Conservation (phyloP, 2,329 filamentous ascomycete species). For the Pseudophaeomoniella oleicola region DNA sequence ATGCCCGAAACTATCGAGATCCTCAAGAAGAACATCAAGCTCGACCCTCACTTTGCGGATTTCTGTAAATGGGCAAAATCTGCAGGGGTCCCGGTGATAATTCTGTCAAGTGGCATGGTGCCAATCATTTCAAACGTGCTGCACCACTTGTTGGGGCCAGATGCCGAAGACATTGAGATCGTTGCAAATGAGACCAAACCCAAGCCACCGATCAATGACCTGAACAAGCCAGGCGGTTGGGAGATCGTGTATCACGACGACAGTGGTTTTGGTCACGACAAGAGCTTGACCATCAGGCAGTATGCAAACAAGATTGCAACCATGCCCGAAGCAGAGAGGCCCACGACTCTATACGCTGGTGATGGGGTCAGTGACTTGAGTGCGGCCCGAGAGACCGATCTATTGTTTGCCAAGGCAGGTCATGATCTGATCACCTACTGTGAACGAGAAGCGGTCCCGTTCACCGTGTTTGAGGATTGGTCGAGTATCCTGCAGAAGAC, state of each 20-base stretch:
- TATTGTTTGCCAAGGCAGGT: constrained; percentile 86
- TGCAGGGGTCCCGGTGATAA: constrained; percentile 81
- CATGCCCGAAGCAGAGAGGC: constrained; percentile 52
- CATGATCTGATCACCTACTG: constrained; percentile 81
- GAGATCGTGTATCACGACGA: constrained; percentile 69
- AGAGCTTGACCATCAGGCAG: constrained; percentile 77
- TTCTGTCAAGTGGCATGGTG: constrained; percentile 83
- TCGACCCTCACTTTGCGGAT: constrained; percentile 76
- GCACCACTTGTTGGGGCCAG: constrained; percentile 64
- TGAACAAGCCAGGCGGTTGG: constrained; percentile 76
- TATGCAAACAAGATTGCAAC: constrained; percentile 47
- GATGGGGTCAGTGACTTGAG: constrained; percentile 89
- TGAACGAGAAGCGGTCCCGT: constrained; percentile 68
- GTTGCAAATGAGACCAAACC: constrained; percentile 69
- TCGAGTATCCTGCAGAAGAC: constrained; percentile 61
- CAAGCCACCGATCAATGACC: constrained; percentile 50
- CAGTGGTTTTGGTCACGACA: constrained; percentile 89
- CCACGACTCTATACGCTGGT: constrained; percentile 84
- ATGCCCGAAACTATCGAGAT: constrained; percentile 69
- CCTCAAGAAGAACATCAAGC: constrained; percentile 66
- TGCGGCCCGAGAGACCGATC: constrained; percentile 80
- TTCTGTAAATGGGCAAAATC: constrained; percentile 73
- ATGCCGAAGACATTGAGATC: constrained; percentile 67
- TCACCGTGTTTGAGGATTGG: constrained; percentile 79
- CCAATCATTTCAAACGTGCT: constrained; percentile 79